These are phyloP conservation scores for Lathyrus sativus DNA, from an alignment of 306 rosid species.

Conservation along the genomic window DNA sequence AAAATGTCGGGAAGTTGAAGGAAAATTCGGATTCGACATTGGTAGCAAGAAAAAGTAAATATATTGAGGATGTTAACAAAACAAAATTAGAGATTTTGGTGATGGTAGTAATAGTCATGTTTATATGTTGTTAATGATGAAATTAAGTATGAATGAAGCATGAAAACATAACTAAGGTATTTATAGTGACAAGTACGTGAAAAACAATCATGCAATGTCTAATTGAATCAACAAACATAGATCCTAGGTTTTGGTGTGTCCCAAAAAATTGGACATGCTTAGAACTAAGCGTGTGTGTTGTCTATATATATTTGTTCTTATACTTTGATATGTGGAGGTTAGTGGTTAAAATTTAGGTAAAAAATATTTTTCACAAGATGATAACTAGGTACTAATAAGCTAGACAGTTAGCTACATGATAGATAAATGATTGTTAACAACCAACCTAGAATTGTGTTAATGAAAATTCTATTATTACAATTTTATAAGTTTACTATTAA, in stretches of 20 bases:
- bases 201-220: not conserved
- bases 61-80: not conserved
- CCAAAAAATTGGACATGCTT: not conserved
- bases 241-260: not conserved
- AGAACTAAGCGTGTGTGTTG: constrained; percentile 2
- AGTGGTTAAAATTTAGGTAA: not conserved
- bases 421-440: not conserved
- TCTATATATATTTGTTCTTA: constrained; percentile 4
- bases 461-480: no score
- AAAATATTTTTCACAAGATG: not conserved
- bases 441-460: not conserved
- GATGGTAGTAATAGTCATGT: not conserved
- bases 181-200: not conserved
- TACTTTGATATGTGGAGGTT: not conserved
- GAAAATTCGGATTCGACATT: constrained; percentile 25
- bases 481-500: no score
- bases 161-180: not conserved
- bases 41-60: constrained; percentile 1
- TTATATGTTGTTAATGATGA: constrained; percentile 12
- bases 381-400: not conserved
- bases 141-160: not conserved
- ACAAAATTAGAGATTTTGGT: not conserved
- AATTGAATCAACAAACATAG: not conserved
- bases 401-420: not conserved
- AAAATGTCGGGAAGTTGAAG: constrained; percentile 20